These are phyloP conservation scores for Fistulifera pelliculosa DNA, from an alignment of 108 stramenopile genomes.

Conservation along the genomic window DNA sequence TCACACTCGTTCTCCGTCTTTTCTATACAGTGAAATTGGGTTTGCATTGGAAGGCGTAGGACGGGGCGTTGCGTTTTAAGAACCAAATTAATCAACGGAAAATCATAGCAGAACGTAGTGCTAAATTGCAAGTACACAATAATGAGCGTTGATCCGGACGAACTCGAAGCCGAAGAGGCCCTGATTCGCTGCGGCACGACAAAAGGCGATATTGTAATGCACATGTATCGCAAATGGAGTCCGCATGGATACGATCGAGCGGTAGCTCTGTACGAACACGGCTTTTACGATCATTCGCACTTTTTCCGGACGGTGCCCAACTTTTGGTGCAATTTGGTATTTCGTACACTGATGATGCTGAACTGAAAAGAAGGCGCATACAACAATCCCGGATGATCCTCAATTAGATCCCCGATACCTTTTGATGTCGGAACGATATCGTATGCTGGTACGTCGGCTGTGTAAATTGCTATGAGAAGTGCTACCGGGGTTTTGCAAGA, in stretches of 20 bases:
- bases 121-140: too few species aligned
- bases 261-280: constrained; percentile 64
- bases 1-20: too few species aligned
- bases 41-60: too few species aligned
- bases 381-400: constrained; percentile 42
- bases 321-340: constrained; percentile 91
- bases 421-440: constrained; percentile 65
- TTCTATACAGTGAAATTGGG: too few species aligned
- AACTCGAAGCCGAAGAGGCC: constrained; percentile 7
- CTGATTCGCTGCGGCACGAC: constrained; percentile 10
- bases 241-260: constrained; percentile 85
- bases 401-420: constrained; percentile 39
- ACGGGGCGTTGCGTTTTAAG: too few species aligned
- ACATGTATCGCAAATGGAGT: constrained; percentile 47
- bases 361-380: constrained; percentile 26
- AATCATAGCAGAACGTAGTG: too few species aligned
- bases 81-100: too few species aligned
- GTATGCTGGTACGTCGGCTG: constrained; percentile 26
- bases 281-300: constrained; percentile 72
- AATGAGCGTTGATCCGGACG: background rate
- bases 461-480: too few species aligned
- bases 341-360: constrained; percentile 38
- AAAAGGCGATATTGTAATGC: constrained; percentile 8
- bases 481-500: too few species aligned
- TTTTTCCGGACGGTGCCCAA: constrained; percentile 79